These are phyloP conservation scores for Trichoderma koningiopsis DNA, from an alignment of 2,329 filamentous ascomycete species.

Conservation along the genomic window DNA sequence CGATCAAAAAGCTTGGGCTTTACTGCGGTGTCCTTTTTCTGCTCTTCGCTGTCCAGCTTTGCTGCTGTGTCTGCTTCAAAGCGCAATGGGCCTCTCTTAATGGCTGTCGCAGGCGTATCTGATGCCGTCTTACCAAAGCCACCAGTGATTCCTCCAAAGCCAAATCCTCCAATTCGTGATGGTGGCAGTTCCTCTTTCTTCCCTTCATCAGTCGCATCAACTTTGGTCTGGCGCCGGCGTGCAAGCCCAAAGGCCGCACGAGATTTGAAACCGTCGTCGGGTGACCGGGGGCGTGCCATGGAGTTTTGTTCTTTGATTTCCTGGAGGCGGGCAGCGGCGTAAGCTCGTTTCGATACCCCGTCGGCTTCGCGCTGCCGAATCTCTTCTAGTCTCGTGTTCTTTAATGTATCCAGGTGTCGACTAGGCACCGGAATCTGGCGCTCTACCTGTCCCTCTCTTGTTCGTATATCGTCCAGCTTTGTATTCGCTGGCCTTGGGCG, in stretches of 20 bases:
- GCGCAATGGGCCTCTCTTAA: conserved; percentile 34
- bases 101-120: conserved; percentile 47
- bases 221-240: conserved; percentile 1
- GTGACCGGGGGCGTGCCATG: conserved; percentile 47
- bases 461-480: conserved; percentile 43
- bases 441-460: conserved; percentile 39
- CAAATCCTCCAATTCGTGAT: conserved; percentile 33
- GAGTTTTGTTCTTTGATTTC: conserved; percentile 57
- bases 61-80: not conserved
- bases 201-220: not conserved
- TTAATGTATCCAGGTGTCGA: conserved; percentile 35
- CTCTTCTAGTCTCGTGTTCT: conserved; percentile 53
- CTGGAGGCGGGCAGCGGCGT: conserved; percentile 53
- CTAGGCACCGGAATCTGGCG: conserved; percentile 38
- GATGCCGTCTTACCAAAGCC: conserved; percentile 39
- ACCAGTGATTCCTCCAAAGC: conserved; percentile 23
- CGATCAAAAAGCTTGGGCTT: not conserved
- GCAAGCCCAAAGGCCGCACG: conserved; percentile 25
- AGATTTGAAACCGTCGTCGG: conserved; percentile 40
- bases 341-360: conserved; percentile 48
- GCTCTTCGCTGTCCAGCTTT: conserved; percentile 22
- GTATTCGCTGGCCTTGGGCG: conserved; percentile 33
- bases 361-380: conserved; percentile 49
- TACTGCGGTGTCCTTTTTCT: not conserved
- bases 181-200: conserved; percentile 26